Evolutionary conservation across 176 grass and related monocot species (phyloP).

Genomic region (Paspalum notatum): DNA sequence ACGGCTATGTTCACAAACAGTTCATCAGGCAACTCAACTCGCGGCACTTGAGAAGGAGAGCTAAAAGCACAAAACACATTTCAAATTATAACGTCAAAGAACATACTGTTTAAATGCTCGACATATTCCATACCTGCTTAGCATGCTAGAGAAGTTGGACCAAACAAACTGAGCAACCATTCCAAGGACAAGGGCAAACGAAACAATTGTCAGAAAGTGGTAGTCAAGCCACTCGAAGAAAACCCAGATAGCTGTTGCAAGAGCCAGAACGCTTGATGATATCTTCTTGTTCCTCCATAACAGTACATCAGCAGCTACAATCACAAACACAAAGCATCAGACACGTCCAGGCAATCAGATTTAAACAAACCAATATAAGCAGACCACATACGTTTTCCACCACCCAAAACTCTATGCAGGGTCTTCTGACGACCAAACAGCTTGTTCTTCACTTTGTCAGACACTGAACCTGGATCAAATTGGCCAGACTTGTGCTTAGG

Average conservation of each 20-base stretch:
- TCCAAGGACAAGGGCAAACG: conserved; percentile 64
- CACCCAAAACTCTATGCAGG: conserved; percentile 72
- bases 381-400: conserved; percentile 70
- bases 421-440: conserved; percentile 71
- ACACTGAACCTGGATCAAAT: conserved; percentile 52
- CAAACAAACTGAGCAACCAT: conserved; percentile 76
- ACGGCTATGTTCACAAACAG: conserved; percentile 72
- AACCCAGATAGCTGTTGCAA: conserved; percentile 71
- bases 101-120: neutral
- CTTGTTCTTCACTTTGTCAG: conserved; percentile 58
- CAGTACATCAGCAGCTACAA: conserved; percentile 92
- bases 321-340: conserved; percentile 22
- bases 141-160: conserved; percentile 66
- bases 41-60: conserved; percentile 62
- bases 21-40: conserved; percentile 71
- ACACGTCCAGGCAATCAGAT: neutral
- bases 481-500: conserved; percentile 69
- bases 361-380: conserved; percentile 8
- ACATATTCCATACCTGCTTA: conserved; percentile 49
- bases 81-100: neutral
- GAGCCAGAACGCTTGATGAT: conserved; percentile 74
- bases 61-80: conserved; percentile 24
- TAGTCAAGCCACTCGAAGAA: conserved; percentile 96
- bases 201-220: conserved; percentile 83
- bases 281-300: conserved; percentile 97